Evolutionary conservation across 2,329 filamentous ascomycete genomes (phyloP).

Genomic region (Thielaviopsis populi): DNA sequence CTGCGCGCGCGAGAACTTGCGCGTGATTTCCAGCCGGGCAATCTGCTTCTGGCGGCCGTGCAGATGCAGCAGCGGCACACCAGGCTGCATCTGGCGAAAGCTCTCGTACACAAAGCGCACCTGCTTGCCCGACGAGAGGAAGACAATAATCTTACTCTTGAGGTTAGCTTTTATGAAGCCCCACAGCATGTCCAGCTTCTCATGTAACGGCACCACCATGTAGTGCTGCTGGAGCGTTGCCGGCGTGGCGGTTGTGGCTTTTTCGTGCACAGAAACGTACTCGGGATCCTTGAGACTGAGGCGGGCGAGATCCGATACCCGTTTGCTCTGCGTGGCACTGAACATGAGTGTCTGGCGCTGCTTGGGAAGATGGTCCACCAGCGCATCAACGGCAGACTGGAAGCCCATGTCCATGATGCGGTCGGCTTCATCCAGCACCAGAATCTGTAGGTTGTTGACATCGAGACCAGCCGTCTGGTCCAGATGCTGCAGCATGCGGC

Average conservation of each 20-base stretch:
- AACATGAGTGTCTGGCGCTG: conserved; percentile 85
- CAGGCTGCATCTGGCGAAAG: conserved; percentile 84
- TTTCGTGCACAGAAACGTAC: conserved; percentile 87
- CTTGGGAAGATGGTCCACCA: conserved; percentile 78
- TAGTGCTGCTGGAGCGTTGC: conserved; percentile 80
- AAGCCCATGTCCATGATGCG: conserved; percentile 98
- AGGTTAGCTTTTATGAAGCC: conserved; percentile 84
- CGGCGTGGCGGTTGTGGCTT: conserved; percentile 65
- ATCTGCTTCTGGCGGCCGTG: conserved; percentile 89
- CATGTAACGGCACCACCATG: conserved; percentile 64
- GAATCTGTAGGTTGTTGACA: conserved; percentile 76
- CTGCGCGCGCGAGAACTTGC: conserved; percentile 65
- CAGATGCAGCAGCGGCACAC: conserved; percentile 81
- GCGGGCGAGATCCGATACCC: conserved; percentile 79
- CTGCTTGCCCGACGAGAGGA: conserved; percentile 88
- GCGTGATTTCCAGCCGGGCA: conserved; percentile 74
- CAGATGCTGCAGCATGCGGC: conserved; percentile 86
- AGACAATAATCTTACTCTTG: conserved; percentile 90
- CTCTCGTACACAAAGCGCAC: conserved; percentile 92
- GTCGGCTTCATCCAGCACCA: conserved; percentile 92
- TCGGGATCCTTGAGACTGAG: conserved; percentile 81
- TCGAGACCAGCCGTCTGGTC: conserved; percentile 86
- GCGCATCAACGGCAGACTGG: conserved; percentile 74
- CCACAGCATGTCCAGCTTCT: conserved; percentile 85
- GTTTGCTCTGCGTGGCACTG: conserved; percentile 89